A percentile compares a stretch with the other conserved stretches of the same genome.
phyloP scores from a whole-genome alignment of 106 monocot genomes.

The Platanthera guangdongensis region DNA sequence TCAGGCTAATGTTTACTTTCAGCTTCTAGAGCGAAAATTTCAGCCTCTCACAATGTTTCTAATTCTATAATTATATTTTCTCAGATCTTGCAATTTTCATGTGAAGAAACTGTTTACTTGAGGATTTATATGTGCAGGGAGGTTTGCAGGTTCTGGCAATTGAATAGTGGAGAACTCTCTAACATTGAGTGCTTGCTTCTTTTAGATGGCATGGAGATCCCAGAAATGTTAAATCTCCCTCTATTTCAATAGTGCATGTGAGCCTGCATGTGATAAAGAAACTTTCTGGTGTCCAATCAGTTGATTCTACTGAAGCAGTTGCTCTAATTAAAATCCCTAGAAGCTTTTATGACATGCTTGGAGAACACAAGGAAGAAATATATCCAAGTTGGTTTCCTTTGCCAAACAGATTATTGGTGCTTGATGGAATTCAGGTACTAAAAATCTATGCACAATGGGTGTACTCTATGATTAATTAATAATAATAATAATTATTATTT shows the following conservation, averaged over 20 bases:
- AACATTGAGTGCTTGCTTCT: slow-evolving; percentile 51
- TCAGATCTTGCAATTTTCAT: background rate
- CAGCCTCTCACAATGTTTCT: background rate
- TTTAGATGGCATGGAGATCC: slow-evolving; percentile 37
- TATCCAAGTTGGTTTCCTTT: slow-evolving; percentile 30
- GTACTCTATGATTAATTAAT: background rate
- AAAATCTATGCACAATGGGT: background rate
- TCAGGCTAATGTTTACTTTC: background rate
- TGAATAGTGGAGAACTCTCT: slow-evolving; percentile 17
- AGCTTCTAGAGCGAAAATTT: background rate
- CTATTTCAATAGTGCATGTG: slow-evolving; percentile 44
- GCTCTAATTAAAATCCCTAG: slow-evolving; percentile 80
- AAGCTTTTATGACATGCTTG: slow-evolving; percentile 37
- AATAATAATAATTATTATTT: background rate
- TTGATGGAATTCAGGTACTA: slow-evolving; percentile 91
- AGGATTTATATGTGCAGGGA: slow-evolving; percentile 39
- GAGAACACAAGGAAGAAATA: slow-evolving; percentile 13
- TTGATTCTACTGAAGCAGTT: slow-evolving; percentile 63
- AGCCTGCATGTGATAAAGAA: slow-evolving; percentile 82
- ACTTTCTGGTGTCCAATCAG: slow-evolving; percentile 68
- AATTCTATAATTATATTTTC: slow-evolving; percentile 1
- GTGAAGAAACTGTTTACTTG: background rate
- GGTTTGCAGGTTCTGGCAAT: slow-evolving; percentile 45
- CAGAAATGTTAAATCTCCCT: slow-evolving; percentile 14
- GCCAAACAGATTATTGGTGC: slow-evolving; percentile 61